phyloP scores from a whole-genome alignment of 768 basidiomycete genomes.

The Gautieria morchelliformis region DNA sequence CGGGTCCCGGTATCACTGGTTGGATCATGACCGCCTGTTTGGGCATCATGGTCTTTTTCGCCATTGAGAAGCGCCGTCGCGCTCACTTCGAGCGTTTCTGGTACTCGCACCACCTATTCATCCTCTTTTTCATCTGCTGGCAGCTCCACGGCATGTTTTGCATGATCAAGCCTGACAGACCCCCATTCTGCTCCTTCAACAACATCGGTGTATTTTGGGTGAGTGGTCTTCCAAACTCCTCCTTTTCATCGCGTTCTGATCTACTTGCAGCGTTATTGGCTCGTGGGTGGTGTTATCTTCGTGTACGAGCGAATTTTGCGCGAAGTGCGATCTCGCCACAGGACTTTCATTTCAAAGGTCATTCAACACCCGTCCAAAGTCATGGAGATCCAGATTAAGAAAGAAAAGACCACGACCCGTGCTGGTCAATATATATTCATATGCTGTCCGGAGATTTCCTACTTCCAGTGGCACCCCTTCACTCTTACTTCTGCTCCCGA shows the following conservation, averaged over 20 bases:
- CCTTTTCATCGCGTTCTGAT: background rate
- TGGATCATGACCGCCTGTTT: slow-evolving; percentile 80
- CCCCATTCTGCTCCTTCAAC: slow-evolving; percentile 80
- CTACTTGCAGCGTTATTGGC: slow-evolving; percentile 68
- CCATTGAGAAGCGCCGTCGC: slow-evolving; percentile 69
- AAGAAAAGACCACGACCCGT: slow-evolving; percentile 74
- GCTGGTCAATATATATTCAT: slow-evolving; percentile 94
- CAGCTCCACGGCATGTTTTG: slow-evolving; percentile 96
- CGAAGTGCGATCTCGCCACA: slow-evolving; percentile 83
- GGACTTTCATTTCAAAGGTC: slow-evolving; percentile 89
- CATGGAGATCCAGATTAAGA: slow-evolving; percentile 95
- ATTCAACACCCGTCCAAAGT: slow-evolving; percentile 93
- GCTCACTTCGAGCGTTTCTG: slow-evolving; percentile 83
- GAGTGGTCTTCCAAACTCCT: slow-evolving; percentile 18
- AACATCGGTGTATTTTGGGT: slow-evolving; percentile 95
- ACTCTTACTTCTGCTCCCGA: slow-evolving; percentile 92
- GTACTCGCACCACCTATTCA: slow-evolving; percentile 84
- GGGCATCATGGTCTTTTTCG: slow-evolving; percentile 75
- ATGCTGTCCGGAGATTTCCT: slow-evolving; percentile 82
- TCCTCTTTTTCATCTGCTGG: slow-evolving; percentile 90
- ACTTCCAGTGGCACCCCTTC: slow-evolving; percentile 97
- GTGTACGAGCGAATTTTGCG: slow-evolving; percentile 83
- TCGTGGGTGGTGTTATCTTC: slow-evolving; percentile 79
- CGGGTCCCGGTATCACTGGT: slow-evolving; percentile 74
- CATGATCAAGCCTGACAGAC: slow-evolving; percentile 87